phyloP scores from a whole-genome alignment of 2,329 filamentous ascomycete species.

The Claviceps sp. region DNA sequence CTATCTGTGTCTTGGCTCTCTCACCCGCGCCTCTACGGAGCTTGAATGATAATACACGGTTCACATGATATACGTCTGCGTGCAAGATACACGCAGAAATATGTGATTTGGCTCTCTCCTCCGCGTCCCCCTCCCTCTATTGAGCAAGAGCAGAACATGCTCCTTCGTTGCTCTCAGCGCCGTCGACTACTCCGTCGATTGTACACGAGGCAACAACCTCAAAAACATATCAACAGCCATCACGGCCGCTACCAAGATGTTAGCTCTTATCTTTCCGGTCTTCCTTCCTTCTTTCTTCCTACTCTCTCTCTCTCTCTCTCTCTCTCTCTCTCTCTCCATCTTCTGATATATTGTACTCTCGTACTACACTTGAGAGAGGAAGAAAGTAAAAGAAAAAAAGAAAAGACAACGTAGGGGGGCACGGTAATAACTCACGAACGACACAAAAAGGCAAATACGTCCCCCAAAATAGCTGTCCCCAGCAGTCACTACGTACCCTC shows the following conservation, averaged over 20 bases:
- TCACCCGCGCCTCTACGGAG: too few relatives aligned
- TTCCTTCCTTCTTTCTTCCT: not conserved
- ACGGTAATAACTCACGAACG: conserved; percentile 31
- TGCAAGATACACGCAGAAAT: too few relatives aligned
- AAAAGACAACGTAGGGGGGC: not conserved
- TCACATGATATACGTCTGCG: too few relatives aligned
- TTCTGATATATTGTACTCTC: too few relatives aligned
- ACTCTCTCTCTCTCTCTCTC: not conserved
- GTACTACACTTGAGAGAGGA: not conserved
- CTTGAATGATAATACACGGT: too few relatives aligned
- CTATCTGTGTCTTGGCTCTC: too few relatives aligned
- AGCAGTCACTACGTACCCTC: conserved; percentile 24
- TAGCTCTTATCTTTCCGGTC: not conserved
- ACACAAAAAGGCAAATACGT: conserved; percentile 38
- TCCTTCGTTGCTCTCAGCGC: not conserved
- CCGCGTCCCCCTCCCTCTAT: too few relatives aligned
- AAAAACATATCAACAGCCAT: conserved; percentile 42
- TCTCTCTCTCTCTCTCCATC: too few relatives aligned
- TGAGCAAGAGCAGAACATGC: too few relatives aligned
- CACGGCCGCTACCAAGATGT: conserved; percentile 25
- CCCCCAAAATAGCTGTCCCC: conserved; percentile 31
- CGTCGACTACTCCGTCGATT: not conserved
- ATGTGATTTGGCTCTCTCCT: too few relatives aligned
- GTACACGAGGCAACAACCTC: conserved; percentile 33
- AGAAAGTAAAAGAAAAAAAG: not conserved